Conservation (phyloP, 371 early-diverging fungal genomes). For the Amoeboaphelidium protococcarum region DNA sequence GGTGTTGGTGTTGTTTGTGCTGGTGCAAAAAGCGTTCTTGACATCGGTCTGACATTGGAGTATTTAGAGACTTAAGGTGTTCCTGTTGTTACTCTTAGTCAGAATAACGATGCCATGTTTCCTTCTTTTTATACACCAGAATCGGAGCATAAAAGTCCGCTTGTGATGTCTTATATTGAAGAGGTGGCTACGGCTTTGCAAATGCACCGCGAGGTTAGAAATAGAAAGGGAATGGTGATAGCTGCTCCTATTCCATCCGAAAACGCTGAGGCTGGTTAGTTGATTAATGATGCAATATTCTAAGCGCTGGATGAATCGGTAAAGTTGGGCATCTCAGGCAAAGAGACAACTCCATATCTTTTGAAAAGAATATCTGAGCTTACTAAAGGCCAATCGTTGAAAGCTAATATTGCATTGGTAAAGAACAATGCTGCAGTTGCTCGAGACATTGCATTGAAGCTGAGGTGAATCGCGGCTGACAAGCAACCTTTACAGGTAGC, state of each 20-base stretch:
- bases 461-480: too few species aligned
- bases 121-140: conserved; percentile 69
- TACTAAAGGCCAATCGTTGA: conserved; percentile 48
- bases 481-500: too few species aligned
- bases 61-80: conserved; percentile 74
- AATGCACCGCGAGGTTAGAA: conserved; percentile 12
- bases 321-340: conserved; percentile 24
- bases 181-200: background rate
- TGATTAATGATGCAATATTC: conserved; percentile 38
- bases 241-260: conserved; percentile 57
- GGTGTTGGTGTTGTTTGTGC: conserved; percentile 78
- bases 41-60: conserved; percentile 66
- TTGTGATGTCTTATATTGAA: background rate
- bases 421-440: too few species aligned
- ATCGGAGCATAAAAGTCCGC: conserved; percentile 29
- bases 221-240: conserved; percentile 54
- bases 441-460: too few species aligned
- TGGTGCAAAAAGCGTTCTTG: conserved; percentile 75
- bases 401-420: too few species aligned
- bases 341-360: conserved; percentile 70
- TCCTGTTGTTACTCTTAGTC: conserved; percentile 34
- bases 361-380: conserved; percentile 46
- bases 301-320: conserved; percentile 35
- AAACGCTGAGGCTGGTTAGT: conserved; percentile 12
- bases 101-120: conserved; percentile 30